Conservation (phyloP, 495 filamentous ascomycete genomes). For the Daldinia childiae region DNA sequence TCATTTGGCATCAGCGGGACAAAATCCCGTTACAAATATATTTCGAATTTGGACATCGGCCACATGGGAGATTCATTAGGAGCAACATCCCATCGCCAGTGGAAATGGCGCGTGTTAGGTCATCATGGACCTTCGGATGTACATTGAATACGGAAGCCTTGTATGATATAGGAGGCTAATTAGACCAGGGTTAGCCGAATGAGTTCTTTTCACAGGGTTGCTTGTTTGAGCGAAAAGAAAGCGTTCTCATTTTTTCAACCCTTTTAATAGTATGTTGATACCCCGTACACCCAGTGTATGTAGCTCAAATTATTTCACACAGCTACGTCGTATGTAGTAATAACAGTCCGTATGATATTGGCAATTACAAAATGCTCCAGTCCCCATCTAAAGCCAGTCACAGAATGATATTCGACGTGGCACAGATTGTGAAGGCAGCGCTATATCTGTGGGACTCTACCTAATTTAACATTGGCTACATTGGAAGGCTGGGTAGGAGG, state of each 20-base stretch:
- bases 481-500: background rate
- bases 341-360: constrained; percentile 9
- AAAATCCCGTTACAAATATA: background rate
- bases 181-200: constrained; percentile 8
- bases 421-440: background rate
- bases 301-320: background rate
- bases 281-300: constrained; percentile 10
- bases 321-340: constrained; percentile 7
- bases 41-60: background rate
- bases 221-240: constrained; percentile 9
- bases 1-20: constrained; percentile 5
- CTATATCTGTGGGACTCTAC: background rate
- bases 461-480: background rate
- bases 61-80: background rate
- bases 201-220: constrained; percentile 1
- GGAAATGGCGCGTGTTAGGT: constrained; percentile 2
- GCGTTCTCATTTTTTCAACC: background rate
- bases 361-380: background rate
- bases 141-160: constrained; percentile 12
- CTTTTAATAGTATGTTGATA: constrained; percentile 19
- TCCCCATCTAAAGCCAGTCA: background rate
- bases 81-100: background rate
- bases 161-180: constrained; percentile 20
- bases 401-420: background rate
- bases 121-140: constrained; percentile 6